Percentiles rank a stretch among this genome's conserved stretches.
These are phyloP conservation scores for Protomyces pachydermus DNA, from an alignment of 1,139 yeast species.

Conservation along the genomic window DNA sequence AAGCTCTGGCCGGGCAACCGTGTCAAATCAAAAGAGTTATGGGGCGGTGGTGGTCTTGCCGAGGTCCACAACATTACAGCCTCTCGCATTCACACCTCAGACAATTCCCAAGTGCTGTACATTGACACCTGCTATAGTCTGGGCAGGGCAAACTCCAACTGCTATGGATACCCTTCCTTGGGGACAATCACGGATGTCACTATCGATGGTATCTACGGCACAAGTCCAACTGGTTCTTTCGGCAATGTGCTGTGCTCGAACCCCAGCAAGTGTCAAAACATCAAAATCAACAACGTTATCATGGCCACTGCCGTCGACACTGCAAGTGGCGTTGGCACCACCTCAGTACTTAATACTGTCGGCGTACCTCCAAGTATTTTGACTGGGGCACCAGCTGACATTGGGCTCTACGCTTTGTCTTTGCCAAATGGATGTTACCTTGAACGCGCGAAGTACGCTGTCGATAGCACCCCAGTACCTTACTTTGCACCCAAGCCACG, in stretches of 20 bases:
- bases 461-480: neutral
- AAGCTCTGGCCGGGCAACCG: conserved; percentile 3
- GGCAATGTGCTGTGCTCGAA: neutral
- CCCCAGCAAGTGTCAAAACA: neutral
- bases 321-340: no score
- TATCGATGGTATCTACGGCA: neutral
- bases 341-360: neutral
- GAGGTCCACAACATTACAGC: neutral
- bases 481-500: neutral
- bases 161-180: conserved; percentile 1
- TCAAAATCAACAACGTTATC: neutral
- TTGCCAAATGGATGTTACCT: neutral
- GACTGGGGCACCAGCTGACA: neutral
- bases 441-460: neutral
- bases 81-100: neutral
- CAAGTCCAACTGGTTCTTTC: neutral
- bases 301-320: neutral
- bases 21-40: neutral
- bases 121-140: conserved; percentile 1
- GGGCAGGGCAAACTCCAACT: neutral
- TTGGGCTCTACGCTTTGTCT: neutral
- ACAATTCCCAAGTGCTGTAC: neutral
- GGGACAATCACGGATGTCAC: neutral
- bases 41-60: neutral
- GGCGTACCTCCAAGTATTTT: neutral